These are phyloP conservation scores for Candida smagusa DNA, from an alignment of 1,139 yeast species.

Conservation along the genomic window DNA sequence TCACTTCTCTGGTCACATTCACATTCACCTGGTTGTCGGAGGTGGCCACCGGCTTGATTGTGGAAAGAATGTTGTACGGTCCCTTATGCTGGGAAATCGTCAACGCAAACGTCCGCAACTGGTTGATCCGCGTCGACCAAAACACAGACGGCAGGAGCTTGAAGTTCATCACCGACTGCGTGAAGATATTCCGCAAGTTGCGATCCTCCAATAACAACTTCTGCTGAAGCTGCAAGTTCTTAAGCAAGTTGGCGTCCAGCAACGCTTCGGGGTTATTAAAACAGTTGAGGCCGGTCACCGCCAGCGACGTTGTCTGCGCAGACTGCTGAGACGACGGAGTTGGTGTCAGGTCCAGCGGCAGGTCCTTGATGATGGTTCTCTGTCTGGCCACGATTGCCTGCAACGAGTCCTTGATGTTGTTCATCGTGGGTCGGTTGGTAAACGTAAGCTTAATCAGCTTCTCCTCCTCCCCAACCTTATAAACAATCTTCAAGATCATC, in stretches of 20 bases:
- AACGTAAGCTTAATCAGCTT: conserved; percentile 59
- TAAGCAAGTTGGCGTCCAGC: conserved; percentile 46
- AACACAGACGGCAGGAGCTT: conserved; percentile 78
- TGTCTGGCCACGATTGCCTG: conserved; percentile 72
- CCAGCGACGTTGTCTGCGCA: conserved; percentile 6
- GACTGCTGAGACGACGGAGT: conserved; percentile 4
- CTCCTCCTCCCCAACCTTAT: conserved; percentile 38
- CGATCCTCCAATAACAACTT: conserved; percentile 68
- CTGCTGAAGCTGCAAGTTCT: conserved; percentile 77
- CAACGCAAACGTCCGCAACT: conserved; percentile 81
- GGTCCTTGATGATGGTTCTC: conserved; percentile 44
- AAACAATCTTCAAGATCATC: conserved; percentile 61
- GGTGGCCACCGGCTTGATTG: conserved; percentile 89
- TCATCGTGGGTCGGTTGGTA: conserved; percentile 73
- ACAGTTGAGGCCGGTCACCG: conserved; percentile 11
- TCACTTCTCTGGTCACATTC: conserved; percentile 85
- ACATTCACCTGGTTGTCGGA: conserved; percentile 90
- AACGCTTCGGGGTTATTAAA: conserved; percentile 24
- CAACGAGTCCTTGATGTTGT: conserved; percentile 62
- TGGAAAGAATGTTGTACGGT: conserved; percentile 88
- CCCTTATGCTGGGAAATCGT: conserved; percentile 84
- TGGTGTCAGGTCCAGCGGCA: conserved; percentile 5
- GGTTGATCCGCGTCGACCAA: conserved; percentile 82
- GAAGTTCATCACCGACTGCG: conserved; percentile 81
- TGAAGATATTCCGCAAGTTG: conserved; percentile 69